Evolutionary conservation across 345 rosid genomes (phyloP), one percentile per base, ranked within the genome.

Genomic region (Gossypium thurberi): DNA sequence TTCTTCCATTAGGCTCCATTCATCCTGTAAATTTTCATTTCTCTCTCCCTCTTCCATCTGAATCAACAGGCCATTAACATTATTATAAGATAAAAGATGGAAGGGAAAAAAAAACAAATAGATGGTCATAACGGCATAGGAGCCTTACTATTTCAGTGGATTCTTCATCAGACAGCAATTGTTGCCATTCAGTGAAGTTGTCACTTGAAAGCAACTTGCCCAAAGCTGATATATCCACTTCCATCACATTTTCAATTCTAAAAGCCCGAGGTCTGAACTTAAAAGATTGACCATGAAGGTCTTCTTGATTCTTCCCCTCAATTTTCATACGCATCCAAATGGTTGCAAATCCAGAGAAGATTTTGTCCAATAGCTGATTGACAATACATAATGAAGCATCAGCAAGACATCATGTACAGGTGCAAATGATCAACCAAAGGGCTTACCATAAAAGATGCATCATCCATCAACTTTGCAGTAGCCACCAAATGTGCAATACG

Each of bases 241-340:
- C 96, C 88, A 94, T 81, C 64, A 94, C 86, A 79, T 77, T 84
- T 70, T 89, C 86, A 73, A 94, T 87, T 75, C 80, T 81, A 78
- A 92, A 89, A 73, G 83, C 91, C 64, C 98, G 89, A 74, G 97
- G 82, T 80, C 85, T 89, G 78, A 92, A 92, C 78, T 83, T 90
- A 85, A 82, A 94, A 57, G 81, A 72, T 78, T 85, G 97, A 52
- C 85, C 70, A 74, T 81, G 85, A 77, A 57, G 59, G 64, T 89
- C 88, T 70, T 87, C 92, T 83, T 85, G 89, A 78, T 77, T 74
- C 75, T 78, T 87, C 14, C 75, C 83, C 84, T 94, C 84, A 78
- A 76, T 81, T 80, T 94, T 94, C 90, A 92, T 85, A 71, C 73
- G 78, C 90, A 88, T 82, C 98, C 98, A 94, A 74, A 77, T 82